phyloP scores from a whole-genome alignment of 805 yeast species.

The Priceomyces carsonii region DNA sequence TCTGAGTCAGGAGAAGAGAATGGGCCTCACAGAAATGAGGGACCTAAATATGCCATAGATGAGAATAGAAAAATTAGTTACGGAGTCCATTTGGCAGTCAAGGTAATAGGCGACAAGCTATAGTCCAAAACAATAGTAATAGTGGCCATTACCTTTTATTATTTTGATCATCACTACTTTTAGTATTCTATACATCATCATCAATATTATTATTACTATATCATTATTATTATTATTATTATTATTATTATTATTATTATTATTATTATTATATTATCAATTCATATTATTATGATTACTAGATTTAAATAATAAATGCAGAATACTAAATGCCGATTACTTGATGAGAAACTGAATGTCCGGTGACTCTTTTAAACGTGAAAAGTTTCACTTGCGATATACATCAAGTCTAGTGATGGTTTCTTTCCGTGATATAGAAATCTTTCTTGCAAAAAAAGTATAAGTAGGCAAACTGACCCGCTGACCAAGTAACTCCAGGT shows the following conservation, averaged over 20 bases:
- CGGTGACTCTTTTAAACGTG: background rate
- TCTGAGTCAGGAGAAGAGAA: slow-evolving; percentile 5
- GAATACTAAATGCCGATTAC: no score
- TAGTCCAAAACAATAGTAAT: no score
- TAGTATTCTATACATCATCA: no score
- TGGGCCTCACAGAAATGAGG: slow-evolving; percentile 2
- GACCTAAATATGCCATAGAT: slow-evolving; percentile 37
- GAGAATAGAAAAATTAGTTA: slow-evolving; percentile 60
- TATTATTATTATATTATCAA: no score
- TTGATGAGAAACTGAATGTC: no score
- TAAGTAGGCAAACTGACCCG: slow-evolving; percentile 3
- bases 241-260: no score
- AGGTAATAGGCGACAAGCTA: slow-evolving; percentile 57
- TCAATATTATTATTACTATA: no score
- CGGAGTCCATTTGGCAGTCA: slow-evolving; percentile 70
- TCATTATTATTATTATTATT: no score
- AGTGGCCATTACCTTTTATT: no score
- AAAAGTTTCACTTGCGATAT: background rate
- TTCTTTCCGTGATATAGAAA: slow-evolving; percentile 7
- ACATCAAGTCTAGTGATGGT: slow-evolving; percentile 3
- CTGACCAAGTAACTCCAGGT: slow-evolving; percentile 12
- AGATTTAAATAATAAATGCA: no score
- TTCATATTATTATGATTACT: no score
- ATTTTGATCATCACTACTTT: no score
- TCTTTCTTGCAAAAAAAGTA: slow-evolving; percentile 8